Percentiles rank a stretch among this genome's conserved stretches.
Conservation (phyloP, 768 basidiomycete species). For the Rhizopogon vinicolor region DNA sequence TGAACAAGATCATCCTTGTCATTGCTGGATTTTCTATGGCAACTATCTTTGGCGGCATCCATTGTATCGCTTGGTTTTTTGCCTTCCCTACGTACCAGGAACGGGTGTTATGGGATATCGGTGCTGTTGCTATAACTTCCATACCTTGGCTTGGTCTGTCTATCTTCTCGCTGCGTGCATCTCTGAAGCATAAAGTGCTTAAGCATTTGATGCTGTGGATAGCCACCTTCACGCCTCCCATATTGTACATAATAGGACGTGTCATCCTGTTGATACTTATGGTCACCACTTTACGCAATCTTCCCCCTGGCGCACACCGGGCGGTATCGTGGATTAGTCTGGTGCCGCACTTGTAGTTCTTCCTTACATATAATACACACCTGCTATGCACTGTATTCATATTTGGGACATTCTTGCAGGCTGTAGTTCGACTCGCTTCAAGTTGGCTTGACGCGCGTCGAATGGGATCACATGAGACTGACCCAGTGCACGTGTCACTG, state of each 20-base stretch:
- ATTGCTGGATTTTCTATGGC: slow-evolving; percentile 1
- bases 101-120: slow-evolving; percentile 16
- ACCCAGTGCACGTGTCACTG: no score
- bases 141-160: background rate
- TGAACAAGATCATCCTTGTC: background rate
- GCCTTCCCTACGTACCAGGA: slow-evolving; percentile 13
- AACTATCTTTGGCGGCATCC: slow-evolving; percentile 21
- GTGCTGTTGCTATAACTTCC: slow-evolving; percentile 8
- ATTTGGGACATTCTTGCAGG: no score
- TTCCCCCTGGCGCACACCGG: background rate
- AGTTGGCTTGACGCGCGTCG: no score
- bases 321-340: background rate
- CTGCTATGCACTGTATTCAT: no score
- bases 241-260: background rate
- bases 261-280: background rate
- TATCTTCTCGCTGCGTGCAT: no score
- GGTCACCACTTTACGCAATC: background rate
- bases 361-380: no score
- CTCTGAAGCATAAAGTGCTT: no score
- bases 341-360: background rate
- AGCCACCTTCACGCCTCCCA: no score
- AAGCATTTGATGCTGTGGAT: no score
- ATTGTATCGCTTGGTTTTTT: slow-evolving; percentile 21
- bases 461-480: no score
- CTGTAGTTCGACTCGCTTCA: no score